Evolutionary conservation across 2,329 filamentous ascomycete genomes (phyloP).

Genomic region (Drechslera avenae): DNA sequence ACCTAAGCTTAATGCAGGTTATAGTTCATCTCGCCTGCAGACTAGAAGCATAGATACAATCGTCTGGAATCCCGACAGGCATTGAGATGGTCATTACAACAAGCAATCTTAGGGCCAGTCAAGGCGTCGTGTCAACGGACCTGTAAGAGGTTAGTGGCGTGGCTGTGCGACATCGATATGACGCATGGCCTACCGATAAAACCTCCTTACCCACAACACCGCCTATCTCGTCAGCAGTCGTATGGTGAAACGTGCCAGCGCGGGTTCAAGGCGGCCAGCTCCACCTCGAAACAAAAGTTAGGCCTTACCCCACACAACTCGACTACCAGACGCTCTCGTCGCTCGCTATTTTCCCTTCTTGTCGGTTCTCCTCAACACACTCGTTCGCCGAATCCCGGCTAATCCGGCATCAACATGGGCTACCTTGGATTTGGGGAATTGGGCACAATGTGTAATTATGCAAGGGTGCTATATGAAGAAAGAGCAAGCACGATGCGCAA

Average conservation of each 20-base stretch:
- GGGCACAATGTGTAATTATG: conserved; percentile 17
- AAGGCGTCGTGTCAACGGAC: conserved; percentile 4
- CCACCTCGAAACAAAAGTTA: neutral
- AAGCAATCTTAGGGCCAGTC: conserved; percentile 6
- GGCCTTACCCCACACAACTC: neutral
- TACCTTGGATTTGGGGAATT: conserved; percentile 12
- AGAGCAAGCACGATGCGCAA: conserved; percentile 12
- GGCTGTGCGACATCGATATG: conserved; percentile 13
- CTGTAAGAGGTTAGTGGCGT: conserved; percentile 14
- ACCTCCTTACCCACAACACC: conserved; percentile 5
- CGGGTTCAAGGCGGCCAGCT: conserved; percentile 2
- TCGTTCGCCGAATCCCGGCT: conserved; percentile 7
- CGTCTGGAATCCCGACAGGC: neutral
- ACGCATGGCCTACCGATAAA: conserved; percentile 13
- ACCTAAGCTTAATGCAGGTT: neutral
- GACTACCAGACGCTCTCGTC: neutral
- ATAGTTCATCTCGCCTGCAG: neutral
- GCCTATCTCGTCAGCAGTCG: conserved; percentile 12
- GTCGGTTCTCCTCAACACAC: conserved; percentile 4
- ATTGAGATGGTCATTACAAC: neutral
- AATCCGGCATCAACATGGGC: conserved; percentile 13
- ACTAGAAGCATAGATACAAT: neutral
- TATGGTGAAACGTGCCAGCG: conserved; percentile 14
- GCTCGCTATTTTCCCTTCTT: conserved; percentile 1
- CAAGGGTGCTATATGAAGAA: conserved; percentile 19